phyloP scores from a whole-genome alignment of 176 grass and related monocot genomes.

The Rhynchospora breviuscula region DNA sequence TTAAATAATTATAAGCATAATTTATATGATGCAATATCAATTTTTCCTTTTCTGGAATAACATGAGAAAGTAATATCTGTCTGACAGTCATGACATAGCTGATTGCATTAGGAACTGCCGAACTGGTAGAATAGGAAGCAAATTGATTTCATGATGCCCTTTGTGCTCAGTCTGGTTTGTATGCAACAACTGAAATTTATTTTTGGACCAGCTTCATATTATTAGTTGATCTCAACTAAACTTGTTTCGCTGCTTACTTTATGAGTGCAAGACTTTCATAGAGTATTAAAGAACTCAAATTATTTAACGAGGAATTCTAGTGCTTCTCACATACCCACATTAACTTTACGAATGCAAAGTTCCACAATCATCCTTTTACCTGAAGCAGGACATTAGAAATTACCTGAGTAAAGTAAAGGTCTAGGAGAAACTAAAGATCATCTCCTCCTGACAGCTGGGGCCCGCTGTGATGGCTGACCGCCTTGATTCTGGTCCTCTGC shows the following conservation, averaged over 20 bases:
- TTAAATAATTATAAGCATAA: neutral
- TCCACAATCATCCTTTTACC: neutral
- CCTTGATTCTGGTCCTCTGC: slow-evolving; percentile 49
- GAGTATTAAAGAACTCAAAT: too few relatives aligned
- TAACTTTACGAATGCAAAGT: too few relatives aligned
- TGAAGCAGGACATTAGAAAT: slow-evolving; percentile 24
- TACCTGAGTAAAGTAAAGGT: slow-evolving; percentile 30
- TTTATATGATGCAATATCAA: neutral
- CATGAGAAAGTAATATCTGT: neutral
- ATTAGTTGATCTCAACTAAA: neutral
- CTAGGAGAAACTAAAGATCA: slow-evolving; percentile 29
- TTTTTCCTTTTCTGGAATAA: neutral
- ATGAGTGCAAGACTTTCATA: too few relatives aligned
- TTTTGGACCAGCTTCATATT: neutral
- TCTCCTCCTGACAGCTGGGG: slow-evolving; percentile 79
- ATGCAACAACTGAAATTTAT: neutral
- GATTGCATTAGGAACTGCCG: neutral
- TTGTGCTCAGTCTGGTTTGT: neutral
- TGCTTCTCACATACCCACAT: too few relatives aligned
- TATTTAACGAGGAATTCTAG: too few relatives aligned
- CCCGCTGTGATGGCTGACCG: slow-evolving; percentile 53
- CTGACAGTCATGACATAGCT: neutral
- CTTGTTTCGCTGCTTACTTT: neutral
- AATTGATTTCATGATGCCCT: neutral
- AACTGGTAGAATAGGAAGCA: neutral